These are phyloP conservation scores for Fomitopsis pulvina DNA, from an alignment of 768 basidiomycete species.

Conservation along the genomic window DNA sequence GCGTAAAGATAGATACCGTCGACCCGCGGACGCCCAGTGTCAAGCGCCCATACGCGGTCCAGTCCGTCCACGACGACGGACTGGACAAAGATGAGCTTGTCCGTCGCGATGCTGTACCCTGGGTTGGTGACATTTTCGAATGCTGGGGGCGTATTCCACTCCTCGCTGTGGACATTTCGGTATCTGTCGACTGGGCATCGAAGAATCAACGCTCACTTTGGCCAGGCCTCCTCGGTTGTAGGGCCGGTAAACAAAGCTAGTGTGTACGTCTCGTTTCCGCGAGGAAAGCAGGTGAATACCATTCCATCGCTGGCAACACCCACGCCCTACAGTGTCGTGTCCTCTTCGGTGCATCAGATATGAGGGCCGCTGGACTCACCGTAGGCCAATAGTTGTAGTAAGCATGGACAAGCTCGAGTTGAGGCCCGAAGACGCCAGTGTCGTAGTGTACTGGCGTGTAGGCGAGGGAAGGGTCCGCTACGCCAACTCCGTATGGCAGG, in stretches of 20 bases:
- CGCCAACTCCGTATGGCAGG: slow-evolving; percentile 2
- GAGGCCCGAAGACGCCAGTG: slow-evolving; percentile 12
- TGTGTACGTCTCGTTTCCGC: slow-evolving; percentile 15
- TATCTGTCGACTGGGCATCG: background rate
- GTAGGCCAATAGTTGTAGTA: slow-evolving; percentile 17
- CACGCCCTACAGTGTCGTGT: slow-evolving; percentile 6
- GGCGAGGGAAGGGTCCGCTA: background rate
- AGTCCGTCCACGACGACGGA: slow-evolving; percentile 18
- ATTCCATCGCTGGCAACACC: slow-evolving; percentile 12
- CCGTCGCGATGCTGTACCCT: slow-evolving; percentile 11
- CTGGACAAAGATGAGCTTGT: slow-evolving; percentile 18
- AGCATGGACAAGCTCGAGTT: slow-evolving; percentile 12
- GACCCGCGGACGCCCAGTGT: slow-evolving; percentile 18
- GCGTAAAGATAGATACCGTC: slow-evolving; percentile 13
- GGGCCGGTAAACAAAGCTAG: slow-evolving; percentile 8
- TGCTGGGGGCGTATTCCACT: slow-evolving; percentile 16
- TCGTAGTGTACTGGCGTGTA: slow-evolving; percentile 8
- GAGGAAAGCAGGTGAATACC: slow-evolving; percentile 14
- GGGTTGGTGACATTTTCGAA: slow-evolving; percentile 15
- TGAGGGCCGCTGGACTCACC: background rate
- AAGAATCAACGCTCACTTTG: slow-evolving; percentile 4
- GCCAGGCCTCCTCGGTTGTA: slow-evolving; percentile 13
- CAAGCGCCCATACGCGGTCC: slow-evolving; percentile 20
- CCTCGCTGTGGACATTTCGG: slow-evolving; percentile 3
- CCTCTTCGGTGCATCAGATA: background rate